Evolutionary conservation across 208 protist species (phyloP).

Genomic region (Perkinsela sp.): DNA sequence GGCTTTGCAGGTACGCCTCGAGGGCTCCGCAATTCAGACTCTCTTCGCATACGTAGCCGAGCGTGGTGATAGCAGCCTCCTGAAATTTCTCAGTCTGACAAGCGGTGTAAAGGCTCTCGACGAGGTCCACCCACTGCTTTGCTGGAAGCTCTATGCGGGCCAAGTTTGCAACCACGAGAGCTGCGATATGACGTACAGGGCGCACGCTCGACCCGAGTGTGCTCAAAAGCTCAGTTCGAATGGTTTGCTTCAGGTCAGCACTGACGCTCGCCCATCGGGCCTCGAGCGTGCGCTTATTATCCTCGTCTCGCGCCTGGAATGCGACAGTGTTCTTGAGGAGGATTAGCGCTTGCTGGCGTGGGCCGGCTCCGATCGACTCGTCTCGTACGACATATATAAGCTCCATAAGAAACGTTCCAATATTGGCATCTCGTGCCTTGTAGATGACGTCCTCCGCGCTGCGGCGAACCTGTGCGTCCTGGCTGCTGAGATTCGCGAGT

Average conservation of each 20-base stretch:
- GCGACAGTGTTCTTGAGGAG: constrained; percentile 77
- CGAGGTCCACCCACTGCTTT: constrained; percentile 68
- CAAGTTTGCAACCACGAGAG: constrained; percentile 75
- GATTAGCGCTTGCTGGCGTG: constrained; percentile 64
- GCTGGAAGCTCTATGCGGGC: constrained; percentile 75
- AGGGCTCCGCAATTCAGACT: constrained; percentile 30
- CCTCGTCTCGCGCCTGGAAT: constrained; percentile 41
- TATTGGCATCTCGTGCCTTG: constrained; percentile 22
- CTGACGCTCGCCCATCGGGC: constrained; percentile 25
- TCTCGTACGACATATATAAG: constrained; percentile 64
- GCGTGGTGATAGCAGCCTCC: constrained; percentile 65
- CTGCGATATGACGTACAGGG: constrained; percentile 60
- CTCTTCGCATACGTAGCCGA: constrained; percentile 90
- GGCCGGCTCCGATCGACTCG: constrained; percentile 35
- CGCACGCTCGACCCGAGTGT: constrained; percentile 32
- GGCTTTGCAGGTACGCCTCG: constrained; percentile 19
- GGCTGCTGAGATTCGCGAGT: constrained; percentile 22
- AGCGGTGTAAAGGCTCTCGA: constrained; percentile 44
- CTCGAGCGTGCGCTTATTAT: constrained; percentile 22
- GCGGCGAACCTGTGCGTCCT: constrained; percentile 25
- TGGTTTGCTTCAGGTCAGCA: constrained; percentile 13
- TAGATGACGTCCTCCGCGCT: constrained; percentile 34
- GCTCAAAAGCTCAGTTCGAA: constrained; percentile 37
- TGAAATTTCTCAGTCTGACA: constrained; percentile 26
- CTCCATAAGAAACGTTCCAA: constrained; percentile 43